These are phyloP conservation scores for Paramecium tetraurelia DNA, from an alignment of 73 alveolate genomes.

Conservation along the genomic window DNA sequence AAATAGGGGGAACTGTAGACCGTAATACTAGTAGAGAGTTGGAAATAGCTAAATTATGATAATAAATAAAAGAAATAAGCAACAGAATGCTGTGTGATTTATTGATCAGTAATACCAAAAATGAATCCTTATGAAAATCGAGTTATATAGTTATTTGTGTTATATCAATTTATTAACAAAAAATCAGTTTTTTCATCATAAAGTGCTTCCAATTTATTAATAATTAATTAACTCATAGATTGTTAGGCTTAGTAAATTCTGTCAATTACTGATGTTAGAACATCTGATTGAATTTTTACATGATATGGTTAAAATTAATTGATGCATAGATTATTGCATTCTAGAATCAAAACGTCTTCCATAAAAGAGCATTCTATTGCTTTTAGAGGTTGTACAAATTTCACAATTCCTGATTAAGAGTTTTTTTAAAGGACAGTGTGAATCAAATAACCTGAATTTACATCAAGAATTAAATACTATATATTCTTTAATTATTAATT, in stretches of 20 bases:
- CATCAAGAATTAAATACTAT: neutral
- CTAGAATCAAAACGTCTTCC: neutral
- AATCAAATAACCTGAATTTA: neutral
- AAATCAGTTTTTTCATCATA: conserved; percentile 2
- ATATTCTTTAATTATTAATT: neutral
- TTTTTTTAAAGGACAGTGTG: neutral
- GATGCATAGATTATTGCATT: neutral
- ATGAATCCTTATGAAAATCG: neutral
- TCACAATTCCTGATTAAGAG: neutral
- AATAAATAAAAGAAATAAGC: neutral
- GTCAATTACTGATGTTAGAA: neutral
- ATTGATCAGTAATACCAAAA: neutral
- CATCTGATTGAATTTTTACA: neutral
- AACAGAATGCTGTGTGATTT: neutral
- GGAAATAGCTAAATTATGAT: neutral
- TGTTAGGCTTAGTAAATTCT: neutral
- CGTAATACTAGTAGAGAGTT: neutral
- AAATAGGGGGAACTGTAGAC: neutral
- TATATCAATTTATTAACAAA: neutral
- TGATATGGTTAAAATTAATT: neutral
- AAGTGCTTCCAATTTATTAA: neutral
- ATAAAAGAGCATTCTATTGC: neutral
- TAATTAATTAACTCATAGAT: neutral
- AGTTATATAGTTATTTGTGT: neutral
- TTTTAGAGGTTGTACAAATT: neutral